Conservation (phyloP, 352 stramenopile genomes). For the Thalassiosira delicatula region DNA sequence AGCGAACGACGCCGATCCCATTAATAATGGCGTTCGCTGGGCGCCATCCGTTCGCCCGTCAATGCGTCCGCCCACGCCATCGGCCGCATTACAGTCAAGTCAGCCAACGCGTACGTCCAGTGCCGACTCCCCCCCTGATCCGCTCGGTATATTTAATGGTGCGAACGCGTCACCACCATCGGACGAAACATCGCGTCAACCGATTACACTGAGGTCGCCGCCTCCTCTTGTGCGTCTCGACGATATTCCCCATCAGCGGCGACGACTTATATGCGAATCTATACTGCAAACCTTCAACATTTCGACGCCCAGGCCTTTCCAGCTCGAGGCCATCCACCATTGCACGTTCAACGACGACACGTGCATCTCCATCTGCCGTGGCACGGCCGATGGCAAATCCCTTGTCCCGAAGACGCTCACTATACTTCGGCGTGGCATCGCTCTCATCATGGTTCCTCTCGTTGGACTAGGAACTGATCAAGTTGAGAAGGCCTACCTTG, state of each 20-base stretch:
- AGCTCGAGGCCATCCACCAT: slow-evolving; percentile 19
- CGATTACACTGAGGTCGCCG: neutral
- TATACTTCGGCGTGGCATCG: neutral
- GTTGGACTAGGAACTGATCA: slow-evolving; percentile 21
- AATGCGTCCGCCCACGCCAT: too few species aligned
- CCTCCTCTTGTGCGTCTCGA: neutral
- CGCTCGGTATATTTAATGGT: too few species aligned
- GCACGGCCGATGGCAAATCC: slow-evolving; percentile 12
- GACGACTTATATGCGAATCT: neutral
- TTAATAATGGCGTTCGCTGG: too few species aligned
- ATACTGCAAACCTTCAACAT: slow-evolving; percentile 1
- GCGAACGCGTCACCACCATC: neutral
- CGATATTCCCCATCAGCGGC: neutral
- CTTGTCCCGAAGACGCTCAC: neutral
- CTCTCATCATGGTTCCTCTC: slow-evolving; percentile 16
- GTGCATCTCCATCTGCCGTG: neutral
- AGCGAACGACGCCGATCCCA: neutral
- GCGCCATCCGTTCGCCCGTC: too few species aligned
- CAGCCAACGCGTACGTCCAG: too few species aligned
- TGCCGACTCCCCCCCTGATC: too few species aligned
- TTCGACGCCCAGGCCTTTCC: slow-evolving; percentile 1
- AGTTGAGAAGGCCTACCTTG: slow-evolving; percentile 3
- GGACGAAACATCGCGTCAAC: neutral
- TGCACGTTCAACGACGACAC: neutral
- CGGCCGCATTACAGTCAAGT: too few species aligned